A percentile compares a stretch with the other conserved stretches of the same genome.
phyloP scores from a whole-genome alignment of 2,329 filamentous ascomycete genomes.

The Exophiala bonariae region DNA sequence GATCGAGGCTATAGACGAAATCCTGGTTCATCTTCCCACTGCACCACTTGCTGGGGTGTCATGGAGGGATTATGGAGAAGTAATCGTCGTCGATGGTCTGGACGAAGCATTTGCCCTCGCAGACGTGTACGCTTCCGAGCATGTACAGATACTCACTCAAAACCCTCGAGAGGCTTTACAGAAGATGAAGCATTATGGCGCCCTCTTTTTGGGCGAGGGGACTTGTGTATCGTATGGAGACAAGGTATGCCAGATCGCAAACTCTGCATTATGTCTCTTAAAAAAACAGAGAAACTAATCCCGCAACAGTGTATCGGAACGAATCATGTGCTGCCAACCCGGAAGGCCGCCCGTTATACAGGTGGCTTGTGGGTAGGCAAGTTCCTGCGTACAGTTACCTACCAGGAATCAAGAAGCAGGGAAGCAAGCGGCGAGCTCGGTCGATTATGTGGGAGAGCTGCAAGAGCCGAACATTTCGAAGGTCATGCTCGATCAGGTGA shows the following conservation, averaged over 20 bases:
- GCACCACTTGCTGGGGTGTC: constrained; percentile 43
- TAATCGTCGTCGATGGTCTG: constrained; percentile 43
- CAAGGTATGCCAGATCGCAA: too few species aligned
- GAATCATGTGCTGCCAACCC: constrained; percentile 56
- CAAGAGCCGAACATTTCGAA: constrained; percentile 54
- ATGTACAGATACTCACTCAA: constrained; percentile 53
- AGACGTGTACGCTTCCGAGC: constrained; percentile 51
- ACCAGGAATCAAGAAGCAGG: constrained; percentile 49
- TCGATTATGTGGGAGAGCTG: constrained; percentile 49
- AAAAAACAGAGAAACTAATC: too few species aligned
- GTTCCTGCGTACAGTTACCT: constrained; percentile 53
- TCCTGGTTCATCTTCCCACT: constrained; percentile 45
- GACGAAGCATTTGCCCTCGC: constrained; percentile 48
- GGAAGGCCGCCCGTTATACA: constrained; percentile 50
- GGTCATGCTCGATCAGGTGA: constrained; percentile 55
- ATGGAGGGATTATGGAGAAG: constrained; percentile 50
- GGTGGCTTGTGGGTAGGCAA: constrained; percentile 59
- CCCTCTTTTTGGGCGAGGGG: constrained; percentile 52
- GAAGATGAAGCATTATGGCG: constrained; percentile 54
- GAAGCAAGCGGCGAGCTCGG: constrained; percentile 51
- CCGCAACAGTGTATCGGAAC: constrained; percentile 51
- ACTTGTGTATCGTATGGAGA: constrained; percentile 57
- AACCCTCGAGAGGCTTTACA: constrained; percentile 49
- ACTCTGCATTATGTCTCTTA: too few species aligned
- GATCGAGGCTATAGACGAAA: constrained; percentile 38